Conservation (phyloP, 176 grass and related monocot genomes). For the Echinochloa phyllopogon region DNA sequence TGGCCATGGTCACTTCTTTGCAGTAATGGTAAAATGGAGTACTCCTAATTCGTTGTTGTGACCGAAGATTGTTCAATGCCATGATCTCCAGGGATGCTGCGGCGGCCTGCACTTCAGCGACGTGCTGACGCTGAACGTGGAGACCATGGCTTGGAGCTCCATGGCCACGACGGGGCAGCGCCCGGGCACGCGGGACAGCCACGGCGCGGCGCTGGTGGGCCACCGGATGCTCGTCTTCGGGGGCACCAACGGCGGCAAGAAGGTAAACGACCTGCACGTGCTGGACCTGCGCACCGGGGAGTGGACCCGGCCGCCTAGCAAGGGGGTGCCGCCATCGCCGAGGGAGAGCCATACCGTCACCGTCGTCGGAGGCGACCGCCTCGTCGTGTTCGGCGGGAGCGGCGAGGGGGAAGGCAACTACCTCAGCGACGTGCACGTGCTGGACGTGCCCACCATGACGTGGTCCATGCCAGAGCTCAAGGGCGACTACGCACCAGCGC, state of each 20-base stretch:
- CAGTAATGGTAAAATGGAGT: neutral
- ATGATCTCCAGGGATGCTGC: constrained; percentile 76
- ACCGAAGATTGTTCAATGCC: neutral
- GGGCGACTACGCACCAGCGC: constrained; percentile 54
- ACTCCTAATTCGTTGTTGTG: neutral
- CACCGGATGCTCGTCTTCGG: constrained; percentile 94
- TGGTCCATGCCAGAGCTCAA: constrained; percentile 80
- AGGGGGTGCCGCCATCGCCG: constrained; percentile 67
- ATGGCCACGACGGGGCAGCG: constrained; percentile 71
- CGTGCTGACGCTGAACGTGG: constrained; percentile 76
- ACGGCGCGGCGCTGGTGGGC: constrained; percentile 62
- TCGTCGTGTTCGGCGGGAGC: constrained; percentile 91
- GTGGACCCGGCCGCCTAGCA: constrained; percentile 75
- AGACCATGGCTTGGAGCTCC: constrained; percentile 88
- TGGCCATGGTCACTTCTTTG: neutral
- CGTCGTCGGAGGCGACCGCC: constrained; percentile 49
- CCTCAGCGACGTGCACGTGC: constrained; percentile 84
- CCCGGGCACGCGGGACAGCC: constrained; percentile 92
- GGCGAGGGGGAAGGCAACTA: constrained; percentile 95
- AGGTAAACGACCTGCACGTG: constrained; percentile 88
- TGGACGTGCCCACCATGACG: constrained; percentile 76
- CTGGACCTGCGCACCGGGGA: constrained; percentile 81
- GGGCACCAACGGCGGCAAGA: constrained; percentile 84
- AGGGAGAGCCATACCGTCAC: constrained; percentile 89
- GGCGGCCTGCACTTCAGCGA: constrained; percentile 96